Base-by-base conservation (phyloP, 164 flowering plant genomes). In the Tetrastigma voinierianum region DNA sequence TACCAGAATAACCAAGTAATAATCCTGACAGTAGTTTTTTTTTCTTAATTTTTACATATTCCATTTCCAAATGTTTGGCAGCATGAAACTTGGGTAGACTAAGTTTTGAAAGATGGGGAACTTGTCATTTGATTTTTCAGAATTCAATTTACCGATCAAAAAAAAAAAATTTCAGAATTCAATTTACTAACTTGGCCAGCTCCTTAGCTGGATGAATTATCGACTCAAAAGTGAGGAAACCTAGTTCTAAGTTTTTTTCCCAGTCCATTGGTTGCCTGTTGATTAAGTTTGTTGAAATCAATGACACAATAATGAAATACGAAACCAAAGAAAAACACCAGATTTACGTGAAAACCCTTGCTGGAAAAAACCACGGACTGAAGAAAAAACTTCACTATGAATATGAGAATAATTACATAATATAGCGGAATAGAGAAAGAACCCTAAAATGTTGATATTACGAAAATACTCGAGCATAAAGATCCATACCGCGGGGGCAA, bases 1-100 rank as follows among this genome's bases (percentile, higher is more conserved):
- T 83, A 76, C 74, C 87, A 86, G 65, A 77, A 72, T 62, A 55
- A 64, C 45, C 89, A 90, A 96, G 97, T 73, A 78, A 82, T 9
- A 40, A 11, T 54, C 47, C 20, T 19, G 16, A 46, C 19, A 24
- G 7, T 10, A 25, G n/a, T n/a, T 40, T 14, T 7, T 8, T 21
- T 57, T 57, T 6, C 15, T 40, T 15, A 18, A 8, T 43, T 9
- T 40, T 13, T 43, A 3, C 9, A 10, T 19, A 9, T 23, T 49
- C 10, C 21, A 44, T 59, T 43, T 44, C 44, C 23, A 51, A 52
- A 59, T 16, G 18, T 51, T 57, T 51, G 17, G 25, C 17, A 46
- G 57, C 46, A 25, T 9, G 15, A 40, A 59, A 25, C 46, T 59
- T 24, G 17, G 9, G 48, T 59, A 23, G 17, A 55, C 14, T 55